phyloP scores from a whole-genome alignment of 164 flowering plant genomes.

The Aristolochia fimbriata region DNA sequence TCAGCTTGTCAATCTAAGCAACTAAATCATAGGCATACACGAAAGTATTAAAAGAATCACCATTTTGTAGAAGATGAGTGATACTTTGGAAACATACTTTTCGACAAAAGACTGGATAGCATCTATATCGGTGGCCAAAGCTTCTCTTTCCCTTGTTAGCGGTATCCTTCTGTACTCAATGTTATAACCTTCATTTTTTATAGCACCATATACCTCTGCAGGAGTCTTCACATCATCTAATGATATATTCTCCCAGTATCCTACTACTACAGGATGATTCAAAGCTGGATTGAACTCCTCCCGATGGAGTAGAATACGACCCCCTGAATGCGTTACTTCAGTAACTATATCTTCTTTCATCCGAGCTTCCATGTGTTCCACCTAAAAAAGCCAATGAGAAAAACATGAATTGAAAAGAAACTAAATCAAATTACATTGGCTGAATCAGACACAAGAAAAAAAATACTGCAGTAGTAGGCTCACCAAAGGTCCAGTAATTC shows the following conservation, averaged over 20 bases:
- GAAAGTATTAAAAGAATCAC: neutral
- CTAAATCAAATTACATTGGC: neutral
- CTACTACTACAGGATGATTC: conserved; percentile 64
- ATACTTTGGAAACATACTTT: conserved; percentile 14
- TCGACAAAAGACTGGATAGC: conserved; percentile 56
- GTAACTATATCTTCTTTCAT: conserved; percentile 83
- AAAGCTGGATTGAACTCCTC: conserved; percentile 73
- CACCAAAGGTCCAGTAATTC: conserved; percentile 87
- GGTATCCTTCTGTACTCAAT: conserved; percentile 71
- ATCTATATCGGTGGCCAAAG: conserved; percentile 81
- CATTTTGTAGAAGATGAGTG: too few relatives aligned
- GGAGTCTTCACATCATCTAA: conserved; percentile 84
- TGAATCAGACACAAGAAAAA: too few relatives aligned
- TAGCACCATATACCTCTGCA: conserved; percentile 68
- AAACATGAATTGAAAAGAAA: neutral
- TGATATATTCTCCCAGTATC: conserved; percentile 88
- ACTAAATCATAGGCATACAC: neutral
- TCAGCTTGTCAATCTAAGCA: neutral
- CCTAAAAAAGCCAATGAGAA: conserved; percentile 30
- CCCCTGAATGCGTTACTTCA: conserved; percentile 63
- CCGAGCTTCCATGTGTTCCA: conserved; percentile 88
- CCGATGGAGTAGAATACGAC: conserved; percentile 87
- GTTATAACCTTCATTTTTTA: conserved; percentile 55
- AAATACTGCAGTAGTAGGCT: conserved; percentile 5
- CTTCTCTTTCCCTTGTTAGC: conserved; percentile 82